Percentiles rank a stretch among this genome's conserved stretches.
Conservation (phyloP, 1,284 basidiomycete genomes). For the Somion occarium region DNA sequence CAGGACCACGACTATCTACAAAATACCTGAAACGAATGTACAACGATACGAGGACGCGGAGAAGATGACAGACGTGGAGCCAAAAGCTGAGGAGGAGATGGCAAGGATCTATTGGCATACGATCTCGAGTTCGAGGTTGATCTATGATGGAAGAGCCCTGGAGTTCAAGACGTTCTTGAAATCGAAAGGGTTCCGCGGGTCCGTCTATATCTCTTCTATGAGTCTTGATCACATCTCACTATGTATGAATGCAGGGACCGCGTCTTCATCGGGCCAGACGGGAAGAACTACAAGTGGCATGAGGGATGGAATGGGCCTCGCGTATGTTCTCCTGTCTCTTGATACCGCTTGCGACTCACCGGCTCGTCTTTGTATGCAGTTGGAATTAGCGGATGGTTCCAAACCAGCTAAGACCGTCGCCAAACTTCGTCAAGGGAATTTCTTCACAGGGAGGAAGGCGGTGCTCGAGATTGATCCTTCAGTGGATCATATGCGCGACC, state of each 20-base stretch:
- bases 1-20: not conserved
- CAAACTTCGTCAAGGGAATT: not conserved
- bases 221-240: too few species aligned
- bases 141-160: not conserved
- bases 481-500: slow-evolving; percentile 8
- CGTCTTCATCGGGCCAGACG: slow-evolving; percentile 7
- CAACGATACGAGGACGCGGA: not conserved
- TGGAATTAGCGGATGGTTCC: slow-evolving; percentile 4
- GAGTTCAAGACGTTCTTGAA: not conserved
- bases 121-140: not conserved
- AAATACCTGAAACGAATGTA: not conserved
- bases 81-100: not conserved
- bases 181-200: not conserved
- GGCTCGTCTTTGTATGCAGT: too few species aligned
- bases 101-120: slow-evolving; percentile 5
- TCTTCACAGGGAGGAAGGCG: slow-evolving; percentile 4
- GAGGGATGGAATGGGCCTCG: not conserved
- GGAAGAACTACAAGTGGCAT: slow-evolving; percentile 6
- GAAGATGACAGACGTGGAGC: not conserved
- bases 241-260: not conserved
- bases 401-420: not conserved
- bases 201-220: too few species aligned
- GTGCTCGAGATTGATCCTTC: slow-evolving; percentile 3
- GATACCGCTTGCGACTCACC: too few species aligned
- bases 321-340: too few species aligned